These are phyloP conservation scores for Gamarada debralockiae DNA, from an alignment of 495 filamentous ascomycete genomes.

Conservation along the genomic window DNA sequence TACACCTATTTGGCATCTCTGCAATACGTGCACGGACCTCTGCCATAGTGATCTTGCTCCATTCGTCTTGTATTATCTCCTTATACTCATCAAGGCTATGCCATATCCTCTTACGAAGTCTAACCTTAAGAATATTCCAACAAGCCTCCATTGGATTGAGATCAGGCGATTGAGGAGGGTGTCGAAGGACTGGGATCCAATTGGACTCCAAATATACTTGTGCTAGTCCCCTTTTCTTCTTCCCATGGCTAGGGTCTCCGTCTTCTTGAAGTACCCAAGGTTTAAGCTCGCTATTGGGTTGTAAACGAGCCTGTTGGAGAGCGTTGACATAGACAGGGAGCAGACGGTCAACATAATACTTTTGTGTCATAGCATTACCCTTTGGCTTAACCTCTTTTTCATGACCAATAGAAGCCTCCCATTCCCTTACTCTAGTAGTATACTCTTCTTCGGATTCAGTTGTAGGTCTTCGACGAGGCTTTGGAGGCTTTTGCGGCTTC, in stretches of 20 bases:
- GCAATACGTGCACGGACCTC: no score
- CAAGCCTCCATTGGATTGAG: no score
- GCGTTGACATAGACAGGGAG: neutral
- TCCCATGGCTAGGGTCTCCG: neutral
- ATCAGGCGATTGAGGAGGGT: neutral
- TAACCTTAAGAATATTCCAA: no score
- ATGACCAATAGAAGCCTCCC: neutral
- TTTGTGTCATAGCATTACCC: no score
- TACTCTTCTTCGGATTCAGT: neutral
- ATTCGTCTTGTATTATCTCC: no score
- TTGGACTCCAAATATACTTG: neutral
- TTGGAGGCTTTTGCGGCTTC: neutral
- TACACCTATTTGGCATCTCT: no score
- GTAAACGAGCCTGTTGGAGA: neutral
- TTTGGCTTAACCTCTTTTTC: neutral
- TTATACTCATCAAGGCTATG: no score
- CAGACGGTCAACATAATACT: no score
- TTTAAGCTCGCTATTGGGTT: neutral
- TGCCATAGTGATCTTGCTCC: no score
- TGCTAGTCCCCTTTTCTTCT: neutral
- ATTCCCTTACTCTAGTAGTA: neutral
- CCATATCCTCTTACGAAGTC: no score
- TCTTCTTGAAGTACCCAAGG: neutral
- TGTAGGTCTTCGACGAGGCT: neutral
- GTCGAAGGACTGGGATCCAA: neutral